A percentile compares a stretch with the other conserved stretches of the same genome.
These are phyloP conservation scores for Ophiocordyceps unilateralis DNA, from an alignment of 2,329 filamentous ascomycete species.

Conservation along the genomic window DNA sequence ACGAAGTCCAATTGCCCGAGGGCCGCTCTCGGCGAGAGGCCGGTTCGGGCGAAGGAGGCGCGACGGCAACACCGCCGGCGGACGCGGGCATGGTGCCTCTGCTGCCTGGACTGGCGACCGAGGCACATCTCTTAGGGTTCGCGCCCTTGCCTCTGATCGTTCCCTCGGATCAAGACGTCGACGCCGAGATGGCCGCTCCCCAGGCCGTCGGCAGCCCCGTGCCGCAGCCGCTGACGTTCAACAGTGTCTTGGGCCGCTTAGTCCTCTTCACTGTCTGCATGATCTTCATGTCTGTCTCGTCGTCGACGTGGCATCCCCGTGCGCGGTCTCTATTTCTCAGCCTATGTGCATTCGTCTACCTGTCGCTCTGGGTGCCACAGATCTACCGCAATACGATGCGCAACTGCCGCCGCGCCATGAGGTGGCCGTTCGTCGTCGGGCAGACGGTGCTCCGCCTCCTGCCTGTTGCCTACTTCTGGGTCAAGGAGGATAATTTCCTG, in stretches of 20 bases:
- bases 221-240: slow-evolving; percentile 24
- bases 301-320: slow-evolving; percentile 40
- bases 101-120: slow-evolving; percentile 21
- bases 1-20: slow-evolving; percentile 38
- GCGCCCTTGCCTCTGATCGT: slow-evolving; percentile 30
- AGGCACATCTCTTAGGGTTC: slow-evolving; percentile 5
- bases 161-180: slow-evolving; percentile 46
- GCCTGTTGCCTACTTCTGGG: slow-evolving; percentile 76
- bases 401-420: slow-evolving; percentile 80
- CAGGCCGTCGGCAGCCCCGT: slow-evolving; percentile 8
- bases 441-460: slow-evolving; percentile 63
- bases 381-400: slow-evolving; percentile 79
- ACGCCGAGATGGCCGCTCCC: slow-evolving; percentile 36
- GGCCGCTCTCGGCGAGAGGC: slow-evolving; percentile 31
- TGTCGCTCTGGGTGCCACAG: slow-evolving; percentile 86
- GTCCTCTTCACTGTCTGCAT: slow-evolving; percentile 36
- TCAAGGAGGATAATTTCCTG: slow-evolving; percentile 60
- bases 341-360: slow-evolving; percentile 51
- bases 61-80: slow-evolving; percentile 10
- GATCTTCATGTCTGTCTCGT: slow-evolving; percentile 41
- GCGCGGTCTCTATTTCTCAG: slow-evolving; percentile 42
- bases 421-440: slow-evolving; percentile 78
- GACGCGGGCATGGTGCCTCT: slow-evolving; percentile 15
- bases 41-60: slow-evolving; percentile 3
- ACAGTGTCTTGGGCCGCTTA: slow-evolving; percentile 38